Percentiles rank a stretch among this genome's conserved stretches.
phyloP scores from a whole-genome alignment of 1,284 basidiomycete species.

The Coniophora puteana region DNA sequence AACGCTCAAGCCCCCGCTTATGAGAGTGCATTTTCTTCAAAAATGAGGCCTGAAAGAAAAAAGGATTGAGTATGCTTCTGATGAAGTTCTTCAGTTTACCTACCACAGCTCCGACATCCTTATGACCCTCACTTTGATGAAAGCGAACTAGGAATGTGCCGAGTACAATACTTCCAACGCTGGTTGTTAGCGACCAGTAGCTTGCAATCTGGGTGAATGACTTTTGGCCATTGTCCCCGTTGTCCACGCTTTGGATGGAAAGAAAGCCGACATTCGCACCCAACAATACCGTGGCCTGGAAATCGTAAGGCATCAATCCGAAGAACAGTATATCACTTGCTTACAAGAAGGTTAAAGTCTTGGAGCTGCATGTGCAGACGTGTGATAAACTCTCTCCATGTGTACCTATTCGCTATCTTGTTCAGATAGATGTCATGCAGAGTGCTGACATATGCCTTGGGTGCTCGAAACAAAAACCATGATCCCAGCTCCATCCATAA shows the following conservation, averaged over 20 bases:
- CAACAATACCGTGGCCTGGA: conserved; percentile 30
- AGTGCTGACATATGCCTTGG: conserved; percentile 33
- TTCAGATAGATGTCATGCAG: conserved; percentile 36
- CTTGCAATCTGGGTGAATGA: conserved; percentile 29
- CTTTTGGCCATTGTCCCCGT: conserved; percentile 9
- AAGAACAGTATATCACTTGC: conserved; percentile 11
- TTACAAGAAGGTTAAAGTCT: conserved; percentile 24
- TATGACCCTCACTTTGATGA: conserved; percentile 25
- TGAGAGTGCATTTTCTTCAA: conserved; percentile 18
- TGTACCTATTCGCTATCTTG: conserved; percentile 16
- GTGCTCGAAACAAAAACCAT: conserved; percentile 36
- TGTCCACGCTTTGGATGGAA: conserved; percentile 30
- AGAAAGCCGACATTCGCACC: conserved; percentile 33
- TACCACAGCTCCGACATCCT: conserved; percentile 25
- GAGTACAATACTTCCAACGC: conserved; percentile 32
- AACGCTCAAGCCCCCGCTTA: conserved; percentile 29
- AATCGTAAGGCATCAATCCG: neutral
- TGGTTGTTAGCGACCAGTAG: conserved; percentile 32
- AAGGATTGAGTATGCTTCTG: conserved; percentile 1
- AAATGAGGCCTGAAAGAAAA: conserved; percentile 23
- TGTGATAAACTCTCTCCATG: conserved; percentile 26
- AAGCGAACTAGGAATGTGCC: conserved; percentile 36
- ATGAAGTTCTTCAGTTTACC: conserved; percentile 9
- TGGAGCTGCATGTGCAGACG: conserved; percentile 25
- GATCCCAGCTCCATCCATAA: conserved; percentile 30